Evolutionary conservation across 176 grass and related monocot genomes (phyloP), one percentile per base, ranked within the genome.

Genomic region (Carex pumila): DNA sequence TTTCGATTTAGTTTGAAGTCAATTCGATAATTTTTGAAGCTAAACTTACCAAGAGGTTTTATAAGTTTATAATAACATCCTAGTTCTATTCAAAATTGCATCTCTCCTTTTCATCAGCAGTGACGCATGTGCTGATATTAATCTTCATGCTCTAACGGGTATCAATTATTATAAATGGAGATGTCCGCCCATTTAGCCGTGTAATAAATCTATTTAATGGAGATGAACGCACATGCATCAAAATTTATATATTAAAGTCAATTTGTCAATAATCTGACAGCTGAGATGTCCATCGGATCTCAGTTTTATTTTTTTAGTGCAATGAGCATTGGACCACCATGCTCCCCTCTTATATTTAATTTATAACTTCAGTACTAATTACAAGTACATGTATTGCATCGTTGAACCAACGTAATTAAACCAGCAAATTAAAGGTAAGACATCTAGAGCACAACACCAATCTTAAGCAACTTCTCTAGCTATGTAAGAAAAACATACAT

Each of bases 61-160:
- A 36, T 36, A 4, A 36, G 34, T 5, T 39, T 39, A 5, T 4
- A 6, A 39, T 4, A 39, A 39, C 37, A 39, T 5, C 37, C 37
- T 39, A 6, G 4, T 37, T 37, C 36, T 39, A 39, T 4, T 29
- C 1, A 59, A 9, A 8, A 47, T 71, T 25, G 7, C 11, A 55
- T 62, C 31, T 81, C 15, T 34, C 63, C 17, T 6, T 45, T 81
- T 13, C 12, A 63, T 81, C 15, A 41, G 65, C 43, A 65, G 14
- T 82, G 79, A 82, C 79, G 79, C 79, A 82, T 62, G 57, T 63
- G 61, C 39, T 82, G 58, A 82, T 61, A 19, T 6, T 5, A 3
- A 34, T 34, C 79, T 65, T 81, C 37, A 63, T 19, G 25, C 39
- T 80, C 54, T 1, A 81, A 81, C 56, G 13, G 39, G 6, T 63